phyloP scores from a whole-genome alignment of 345 rosid genomes.

The Anastatica hierochuntica region DNA sequence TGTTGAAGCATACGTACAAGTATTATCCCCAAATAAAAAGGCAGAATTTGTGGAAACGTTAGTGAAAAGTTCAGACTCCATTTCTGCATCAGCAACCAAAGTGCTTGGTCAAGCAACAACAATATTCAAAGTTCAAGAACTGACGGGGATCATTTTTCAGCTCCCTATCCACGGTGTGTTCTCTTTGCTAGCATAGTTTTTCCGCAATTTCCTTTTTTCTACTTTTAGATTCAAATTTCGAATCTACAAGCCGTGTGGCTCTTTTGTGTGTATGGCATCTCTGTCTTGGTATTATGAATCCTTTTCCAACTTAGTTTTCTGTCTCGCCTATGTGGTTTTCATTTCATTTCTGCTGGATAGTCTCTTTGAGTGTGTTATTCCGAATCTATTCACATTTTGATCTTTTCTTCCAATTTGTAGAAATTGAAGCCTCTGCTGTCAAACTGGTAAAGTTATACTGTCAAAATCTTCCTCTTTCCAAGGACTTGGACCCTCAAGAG shows the following conservation, averaged over 20 bases:
- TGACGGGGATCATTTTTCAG: constrained; percentile 43
- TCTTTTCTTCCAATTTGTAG: constrained; percentile 32
- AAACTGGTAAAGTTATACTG: constrained; percentile 65
- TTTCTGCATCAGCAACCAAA: constrained; percentile 38
- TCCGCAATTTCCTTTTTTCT: neutral
- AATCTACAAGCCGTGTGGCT: constrained; percentile 2
- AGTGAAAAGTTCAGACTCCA: constrained; percentile 28
- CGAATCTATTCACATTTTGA: constrained; percentile 1
- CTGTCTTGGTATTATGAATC: constrained; percentile 4
- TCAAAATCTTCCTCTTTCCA: constrained; percentile 68
- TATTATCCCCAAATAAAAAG: constrained; percentile 49
- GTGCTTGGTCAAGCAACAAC: constrained; percentile 70
- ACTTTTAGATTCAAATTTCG: too few species aligned
- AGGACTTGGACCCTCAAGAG: constrained; percentile 89
- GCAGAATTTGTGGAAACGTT: constrained; percentile 49
- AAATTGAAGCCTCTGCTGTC: constrained; percentile 46
- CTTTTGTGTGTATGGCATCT: neutral
- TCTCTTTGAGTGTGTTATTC: constrained; percentile 4
- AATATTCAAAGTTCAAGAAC: constrained; percentile 53
- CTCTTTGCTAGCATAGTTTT: constrained; percentile 10
- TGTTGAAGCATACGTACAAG: constrained; percentile 59
- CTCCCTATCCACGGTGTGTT: constrained; percentile 50
- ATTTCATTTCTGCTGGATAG: neutral
- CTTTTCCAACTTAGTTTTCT: constrained; percentile 7
- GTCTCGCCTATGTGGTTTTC: neutral